Evolutionary conservation across 176 grass and related monocot genomes (phyloP), one percentile per base, ranked within the genome.

Genomic region (Juncus inflexus): DNA sequence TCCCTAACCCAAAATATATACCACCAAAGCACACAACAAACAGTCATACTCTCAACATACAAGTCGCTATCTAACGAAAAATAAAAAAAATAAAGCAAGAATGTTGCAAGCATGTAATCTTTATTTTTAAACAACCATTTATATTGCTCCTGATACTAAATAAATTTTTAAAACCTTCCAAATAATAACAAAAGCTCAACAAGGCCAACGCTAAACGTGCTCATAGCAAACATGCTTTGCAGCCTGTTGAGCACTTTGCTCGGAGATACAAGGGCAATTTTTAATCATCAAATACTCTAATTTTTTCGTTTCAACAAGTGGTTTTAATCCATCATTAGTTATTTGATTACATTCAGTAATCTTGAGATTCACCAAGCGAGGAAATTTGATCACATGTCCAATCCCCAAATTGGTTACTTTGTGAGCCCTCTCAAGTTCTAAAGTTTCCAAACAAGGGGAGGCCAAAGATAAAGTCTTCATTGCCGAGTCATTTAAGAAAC

Each of bases 321-420:
- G 58, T 5, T 67, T 60, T 41, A 28, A 28, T 28, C 19, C 19
- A 28, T 28, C 19, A 28, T 28, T 1, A 28, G 19, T 28, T 28
- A 28, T 84, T 61, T 52, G 43, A 2, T 52, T 52, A 63, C 89
- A 92, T 19, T 59, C 54, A 43, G 58, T 40, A 40, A 89, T 86
- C 6, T 14, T 78, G 16, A 86, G 86, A 35, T 39, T 73, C 43
- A 40, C 77, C 70, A 90, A 78, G 49, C 10, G 42, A 3, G 66
- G 77, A 14, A 55, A 51, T 41, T 11, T 6, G 0, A 9, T 12
- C 14, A 83, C 63, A 59, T 73, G 66, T 58, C 35, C 7, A 37
- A 89, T 63, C 42, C 86, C 86, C 13, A 28, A 58, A 76, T 90
- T 74, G 16, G 61, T 65, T 51, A 89, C 64, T 55, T 63, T 12